phyloP scores from a whole-genome alignment of 2,329 filamentous ascomycete species.

The Aureobasidium sp. region DNA sequence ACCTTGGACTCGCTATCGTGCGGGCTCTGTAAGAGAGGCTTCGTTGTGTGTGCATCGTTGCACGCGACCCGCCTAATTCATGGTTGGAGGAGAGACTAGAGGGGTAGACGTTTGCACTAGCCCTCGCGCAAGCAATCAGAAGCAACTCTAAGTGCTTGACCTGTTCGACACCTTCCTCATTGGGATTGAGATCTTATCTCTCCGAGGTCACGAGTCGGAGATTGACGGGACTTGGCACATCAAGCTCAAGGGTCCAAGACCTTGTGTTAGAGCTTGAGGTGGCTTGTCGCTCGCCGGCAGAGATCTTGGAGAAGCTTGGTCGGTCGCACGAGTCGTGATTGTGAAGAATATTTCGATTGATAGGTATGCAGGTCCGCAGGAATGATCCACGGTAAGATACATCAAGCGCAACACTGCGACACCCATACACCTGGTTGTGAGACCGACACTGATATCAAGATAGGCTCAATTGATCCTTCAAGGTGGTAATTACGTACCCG shows the following conservation, averaged over 20 bases:
- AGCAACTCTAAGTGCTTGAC: not conserved
- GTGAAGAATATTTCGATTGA: not conserved
- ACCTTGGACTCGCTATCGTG: not conserved
- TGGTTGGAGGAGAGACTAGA: not conserved
- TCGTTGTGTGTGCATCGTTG: not conserved
- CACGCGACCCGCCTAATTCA: not conserved
- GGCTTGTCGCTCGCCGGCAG: not conserved
- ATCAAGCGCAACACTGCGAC: no score
- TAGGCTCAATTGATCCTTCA: not conserved
- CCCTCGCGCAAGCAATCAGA: not conserved
- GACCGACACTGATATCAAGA: not conserved
- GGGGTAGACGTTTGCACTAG: not conserved
- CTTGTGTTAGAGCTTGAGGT: not conserved
- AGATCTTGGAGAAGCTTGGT: not conserved
- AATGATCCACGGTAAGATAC: not conserved
- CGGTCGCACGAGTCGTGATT: not conserved
- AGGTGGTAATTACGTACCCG: slow-evolving; percentile 4
- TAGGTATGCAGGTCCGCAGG: no score
- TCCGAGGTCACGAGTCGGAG: not conserved
- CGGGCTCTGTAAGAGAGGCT: not conserved
- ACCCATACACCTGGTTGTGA: not conserved
- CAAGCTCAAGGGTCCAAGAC: slow-evolving; percentile 3
- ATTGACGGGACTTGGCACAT: not conserved
- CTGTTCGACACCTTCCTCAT: slow-evolving; percentile 1
- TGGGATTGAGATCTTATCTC: not conserved